Percentiles rank a stretch among this genome's conserved stretches.
phyloP scores from a whole-genome alignment of 2,329 filamentous ascomycete species.

The Trichoderma atroviride region DNA sequence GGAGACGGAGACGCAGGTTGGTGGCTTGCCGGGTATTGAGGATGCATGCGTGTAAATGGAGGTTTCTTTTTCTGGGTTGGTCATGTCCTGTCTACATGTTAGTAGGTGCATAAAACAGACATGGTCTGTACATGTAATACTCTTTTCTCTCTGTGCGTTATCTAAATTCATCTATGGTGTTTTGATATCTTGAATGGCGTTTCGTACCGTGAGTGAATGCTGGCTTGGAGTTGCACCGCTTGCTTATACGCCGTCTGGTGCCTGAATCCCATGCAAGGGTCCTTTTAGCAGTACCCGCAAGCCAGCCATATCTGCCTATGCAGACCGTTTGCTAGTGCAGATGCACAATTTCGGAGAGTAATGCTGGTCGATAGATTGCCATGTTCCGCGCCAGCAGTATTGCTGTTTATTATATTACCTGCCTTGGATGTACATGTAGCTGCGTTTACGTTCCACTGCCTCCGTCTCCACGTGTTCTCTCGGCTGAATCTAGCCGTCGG shows the following conservation, averaged over 20 bases:
- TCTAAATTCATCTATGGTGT: neutral
- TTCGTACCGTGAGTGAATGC: neutral
- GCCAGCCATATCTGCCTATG: neutral
- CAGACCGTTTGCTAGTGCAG: neutral
- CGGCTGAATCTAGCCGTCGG: conserved; percentile 20
- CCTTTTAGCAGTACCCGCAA: neutral
- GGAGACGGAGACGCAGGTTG: neutral
- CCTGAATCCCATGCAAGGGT: neutral
- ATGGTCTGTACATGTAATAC: neutral
- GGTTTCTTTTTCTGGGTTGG: neutral
- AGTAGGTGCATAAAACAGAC: neutral
- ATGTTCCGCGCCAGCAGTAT: neutral
- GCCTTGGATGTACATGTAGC: too few relatives aligned
- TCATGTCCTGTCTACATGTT: neutral
- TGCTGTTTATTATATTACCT: neutral
- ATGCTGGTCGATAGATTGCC: neutral
- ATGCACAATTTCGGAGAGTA: neutral
- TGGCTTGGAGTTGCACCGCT: neutral
- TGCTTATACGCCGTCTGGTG: neutral
- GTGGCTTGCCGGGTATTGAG: neutral
- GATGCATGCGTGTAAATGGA: neutral
- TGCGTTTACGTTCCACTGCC: neutral
- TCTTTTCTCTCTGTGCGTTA: neutral
- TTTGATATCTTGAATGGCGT: neutral
- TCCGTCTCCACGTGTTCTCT: neutral